Evolutionary conservation across 257 asterid genomes (phyloP).

Genomic region (Coffea canephora): DNA sequence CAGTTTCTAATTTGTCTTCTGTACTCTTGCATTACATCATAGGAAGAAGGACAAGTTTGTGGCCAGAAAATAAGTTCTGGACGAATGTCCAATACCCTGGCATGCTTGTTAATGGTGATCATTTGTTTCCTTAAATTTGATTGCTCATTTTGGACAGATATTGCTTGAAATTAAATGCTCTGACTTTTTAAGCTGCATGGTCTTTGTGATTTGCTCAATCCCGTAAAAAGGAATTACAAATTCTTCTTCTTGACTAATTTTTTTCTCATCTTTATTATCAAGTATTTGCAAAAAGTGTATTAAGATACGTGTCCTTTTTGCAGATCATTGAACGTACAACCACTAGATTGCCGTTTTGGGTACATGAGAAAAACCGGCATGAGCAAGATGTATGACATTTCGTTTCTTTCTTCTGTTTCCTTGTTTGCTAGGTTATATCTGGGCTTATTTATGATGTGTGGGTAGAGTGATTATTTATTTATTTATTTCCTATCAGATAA

Average conservation of each 20-base stretch:
- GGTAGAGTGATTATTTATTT: background rate
- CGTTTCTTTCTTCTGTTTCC: background rate
- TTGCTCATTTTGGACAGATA: background rate
- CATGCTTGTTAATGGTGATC: background rate
- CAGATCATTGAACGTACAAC: constrained; percentile 65
- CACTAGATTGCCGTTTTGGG: constrained; percentile 69
- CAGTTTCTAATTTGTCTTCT: no score
- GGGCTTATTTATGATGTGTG: background rate
- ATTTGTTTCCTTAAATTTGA: background rate
- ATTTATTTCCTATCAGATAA: constrained; percentile 45
- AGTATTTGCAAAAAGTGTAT: background rate
- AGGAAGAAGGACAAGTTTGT: no score
- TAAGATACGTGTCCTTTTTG: constrained; percentile 15
- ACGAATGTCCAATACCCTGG: background rate
- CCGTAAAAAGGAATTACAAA: background rate
- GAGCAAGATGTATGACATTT: constrained; percentile 73
- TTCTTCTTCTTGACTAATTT: background rate
- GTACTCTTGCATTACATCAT: no score
- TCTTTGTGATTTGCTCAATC: background rate
- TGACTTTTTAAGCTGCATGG: background rate
- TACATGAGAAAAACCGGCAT: constrained; percentile 83
- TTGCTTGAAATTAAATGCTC: background rate
- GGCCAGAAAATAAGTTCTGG: background rate
- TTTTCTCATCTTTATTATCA: background rate
- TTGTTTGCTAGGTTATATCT: constrained; percentile 5